These are phyloP conservation scores for Lolium perenne DNA, from an alignment of 176 grass and related monocot genomes.

Conservation along the genomic window DNA sequence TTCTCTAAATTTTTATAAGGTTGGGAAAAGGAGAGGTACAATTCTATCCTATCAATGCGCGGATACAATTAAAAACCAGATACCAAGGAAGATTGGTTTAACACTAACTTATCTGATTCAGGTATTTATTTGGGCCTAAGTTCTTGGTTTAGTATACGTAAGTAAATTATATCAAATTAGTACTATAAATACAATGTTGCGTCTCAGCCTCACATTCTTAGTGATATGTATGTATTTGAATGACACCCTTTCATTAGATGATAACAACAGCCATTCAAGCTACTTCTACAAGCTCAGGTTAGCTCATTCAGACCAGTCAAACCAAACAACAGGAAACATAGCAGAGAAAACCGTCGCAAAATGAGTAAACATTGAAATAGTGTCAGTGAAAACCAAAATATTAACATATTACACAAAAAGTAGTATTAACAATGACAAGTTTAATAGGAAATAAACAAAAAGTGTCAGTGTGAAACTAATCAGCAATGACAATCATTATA, in stretches of 20 bases:
- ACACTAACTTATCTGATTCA: neutral
- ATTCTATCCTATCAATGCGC: neutral
- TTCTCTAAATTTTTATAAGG: neutral
- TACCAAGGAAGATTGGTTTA: neutral
- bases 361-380: conserved; percentile 2
- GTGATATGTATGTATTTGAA: neutral
- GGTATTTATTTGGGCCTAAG: neutral
- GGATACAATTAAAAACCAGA: conserved; percentile 26
- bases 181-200: neutral
- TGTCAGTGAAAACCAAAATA: neutral
- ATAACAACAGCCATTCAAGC: neutral
- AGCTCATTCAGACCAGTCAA: neutral
- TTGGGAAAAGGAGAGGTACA: conserved; percentile 10
- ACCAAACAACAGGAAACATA: conserved; percentile 8
- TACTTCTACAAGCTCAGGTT: neutral
- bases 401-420: neutral
- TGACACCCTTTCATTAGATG: neutral
- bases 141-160: neutral
- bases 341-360: neutral
- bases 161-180: neutral
- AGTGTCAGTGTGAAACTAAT: no score
- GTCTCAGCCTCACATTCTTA: neutral
- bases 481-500: conserved; percentile 16
- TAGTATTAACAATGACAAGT: conserved; percentile 1
- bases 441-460: neutral